These are phyloP conservation scores for Sclerotinia sclerotiorum DNA, from an alignment of 2,329 filamentous ascomycete species.

Conservation along the genomic window DNA sequence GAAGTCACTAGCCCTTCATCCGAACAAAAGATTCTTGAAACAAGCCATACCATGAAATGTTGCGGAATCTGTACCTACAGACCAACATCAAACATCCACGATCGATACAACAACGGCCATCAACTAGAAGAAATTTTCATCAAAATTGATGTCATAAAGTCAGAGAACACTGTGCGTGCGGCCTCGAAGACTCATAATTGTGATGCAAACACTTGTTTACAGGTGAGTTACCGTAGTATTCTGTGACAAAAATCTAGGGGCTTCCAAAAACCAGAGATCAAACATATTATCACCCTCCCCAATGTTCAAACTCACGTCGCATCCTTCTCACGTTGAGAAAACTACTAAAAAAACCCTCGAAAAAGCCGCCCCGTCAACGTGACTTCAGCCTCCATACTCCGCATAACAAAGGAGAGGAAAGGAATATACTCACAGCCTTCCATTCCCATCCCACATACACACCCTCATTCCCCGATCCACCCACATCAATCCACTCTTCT, in stretches of 20 bases:
- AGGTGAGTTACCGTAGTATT: neutral
- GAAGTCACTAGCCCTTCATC: neutral
- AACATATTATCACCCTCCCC: no score
- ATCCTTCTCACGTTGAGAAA: neutral
- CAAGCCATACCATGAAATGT: neutral
- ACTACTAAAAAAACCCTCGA: neutral
- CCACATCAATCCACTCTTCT: neutral
- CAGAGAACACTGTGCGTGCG: accelerated
- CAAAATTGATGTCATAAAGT: neutral
- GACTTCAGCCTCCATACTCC: no score
- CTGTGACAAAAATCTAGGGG: neutral
- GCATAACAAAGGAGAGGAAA: neutral
- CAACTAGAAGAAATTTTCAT: no score
- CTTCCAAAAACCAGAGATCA: no score
- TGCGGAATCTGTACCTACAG: neutral
- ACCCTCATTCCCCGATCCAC: neutral
- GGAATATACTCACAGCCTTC: neutral
- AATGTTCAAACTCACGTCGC: neutral
- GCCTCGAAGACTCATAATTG: neutral
- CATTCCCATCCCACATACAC: neutral
- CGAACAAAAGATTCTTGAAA: neutral
- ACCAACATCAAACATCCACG: neutral
- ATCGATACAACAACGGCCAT: no score
- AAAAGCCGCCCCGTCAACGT: neutral
- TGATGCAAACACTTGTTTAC: neutral